A percentile compares a stretch with the other conserved stretches of the same genome.
Evolutionary conservation across 805 yeast species (phyloP).

Genomic region (Maudiozyma serrabonitensis): DNA sequence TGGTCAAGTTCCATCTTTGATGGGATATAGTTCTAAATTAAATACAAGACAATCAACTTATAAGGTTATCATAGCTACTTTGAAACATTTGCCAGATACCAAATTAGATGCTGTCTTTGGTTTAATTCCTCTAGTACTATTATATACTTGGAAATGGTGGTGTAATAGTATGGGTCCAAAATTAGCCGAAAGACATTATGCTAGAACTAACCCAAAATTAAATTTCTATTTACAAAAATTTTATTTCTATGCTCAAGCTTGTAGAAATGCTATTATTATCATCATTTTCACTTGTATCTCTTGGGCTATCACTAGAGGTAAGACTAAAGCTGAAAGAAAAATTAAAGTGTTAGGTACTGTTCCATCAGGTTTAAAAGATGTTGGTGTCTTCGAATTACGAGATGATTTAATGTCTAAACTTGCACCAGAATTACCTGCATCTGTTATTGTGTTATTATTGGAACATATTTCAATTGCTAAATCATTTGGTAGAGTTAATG

Average conservation of each 20-base stretch:
- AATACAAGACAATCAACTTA: slow-evolving; percentile 69
- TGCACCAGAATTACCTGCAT: slow-evolving; percentile 77
- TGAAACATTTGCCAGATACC: slow-evolving; percentile 61
- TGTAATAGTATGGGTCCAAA: slow-evolving; percentile 48
- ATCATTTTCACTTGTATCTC: slow-evolving; percentile 75
- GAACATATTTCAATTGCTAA: slow-evolving; percentile 93
- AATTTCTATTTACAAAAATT: slow-evolving; percentile 24
- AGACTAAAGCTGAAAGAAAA: slow-evolving; percentile 27
- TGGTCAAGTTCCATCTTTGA: slow-evolving; percentile 80
- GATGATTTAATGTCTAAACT: slow-evolving; percentile 46
- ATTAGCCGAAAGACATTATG: slow-evolving; percentile 44
- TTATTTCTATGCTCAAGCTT: slow-evolving; percentile 63
- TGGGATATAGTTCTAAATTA: slow-evolving; percentile 62
- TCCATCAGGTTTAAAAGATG: slow-evolving; percentile 72
- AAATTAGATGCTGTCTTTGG: slow-evolving; percentile 86
- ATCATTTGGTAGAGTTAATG: slow-evolving; percentile 87
- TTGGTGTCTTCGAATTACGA: slow-evolving; percentile 63
- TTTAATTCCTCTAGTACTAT: slow-evolving; percentile 57
- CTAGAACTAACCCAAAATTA: slow-evolving; percentile 11
- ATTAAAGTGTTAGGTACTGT: slow-evolving; percentile 65
- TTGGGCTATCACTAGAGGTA: slow-evolving; percentile 60
- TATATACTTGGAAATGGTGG: slow-evolving; percentile 60
- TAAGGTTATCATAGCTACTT: slow-evolving; percentile 55
- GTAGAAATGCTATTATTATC: slow-evolving; percentile 75
- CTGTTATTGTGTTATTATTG: slow-evolving; percentile 68